Conservation (phyloP, 805 yeast genomes). For the Saccharomycopsis sp. region DNA sequence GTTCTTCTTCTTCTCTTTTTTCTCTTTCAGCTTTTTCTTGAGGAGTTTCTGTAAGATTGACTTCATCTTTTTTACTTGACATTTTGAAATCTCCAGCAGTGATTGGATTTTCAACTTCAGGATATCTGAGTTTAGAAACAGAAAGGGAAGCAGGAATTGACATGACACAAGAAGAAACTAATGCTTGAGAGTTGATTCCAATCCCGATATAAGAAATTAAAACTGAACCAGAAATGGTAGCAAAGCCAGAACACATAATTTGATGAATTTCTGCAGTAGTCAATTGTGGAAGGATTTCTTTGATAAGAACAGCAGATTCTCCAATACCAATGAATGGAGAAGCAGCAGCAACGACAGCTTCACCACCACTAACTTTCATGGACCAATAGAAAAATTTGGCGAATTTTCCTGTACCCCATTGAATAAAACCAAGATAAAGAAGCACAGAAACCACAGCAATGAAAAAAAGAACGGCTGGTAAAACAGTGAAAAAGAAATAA, state of each 20-base stretch:
- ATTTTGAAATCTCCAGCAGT: slow-evolving; percentile 39
- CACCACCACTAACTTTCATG: slow-evolving; percentile 50
- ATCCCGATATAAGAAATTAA: slow-evolving; percentile 52
- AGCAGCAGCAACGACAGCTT: slow-evolving; percentile 56
- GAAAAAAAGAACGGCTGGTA: slow-evolving; percentile 56
- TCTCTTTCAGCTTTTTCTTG: no score
- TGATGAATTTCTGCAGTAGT: slow-evolving; percentile 55
- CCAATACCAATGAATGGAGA: slow-evolving; percentile 61
- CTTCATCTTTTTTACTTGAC: slow-evolving; percentile 32
- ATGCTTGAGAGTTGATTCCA: slow-evolving; percentile 52
- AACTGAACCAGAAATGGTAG: slow-evolving; percentile 56
- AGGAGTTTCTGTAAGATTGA: slow-evolving; percentile 23
- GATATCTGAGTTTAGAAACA: slow-evolving; percentile 46
- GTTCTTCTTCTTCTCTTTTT: no score
- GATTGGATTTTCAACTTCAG: slow-evolving; percentile 46
- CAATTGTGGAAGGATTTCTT: slow-evolving; percentile 46
- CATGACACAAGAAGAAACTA: slow-evolving; percentile 60
- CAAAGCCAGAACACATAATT: slow-evolving; percentile 51
- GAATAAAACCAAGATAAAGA: slow-evolving; percentile 49
- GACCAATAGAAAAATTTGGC: slow-evolving; percentile 52
- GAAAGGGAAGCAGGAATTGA: slow-evolving; percentile 57
- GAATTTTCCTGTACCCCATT: slow-evolving; percentile 49
- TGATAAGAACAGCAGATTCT: slow-evolving; percentile 51
- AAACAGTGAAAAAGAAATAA: slow-evolving; percentile 45
- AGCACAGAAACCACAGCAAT: slow-evolving; percentile 52